Conservation (phyloP, 2,329 filamentous ascomycete species). For the Alternaria triticina region DNA sequence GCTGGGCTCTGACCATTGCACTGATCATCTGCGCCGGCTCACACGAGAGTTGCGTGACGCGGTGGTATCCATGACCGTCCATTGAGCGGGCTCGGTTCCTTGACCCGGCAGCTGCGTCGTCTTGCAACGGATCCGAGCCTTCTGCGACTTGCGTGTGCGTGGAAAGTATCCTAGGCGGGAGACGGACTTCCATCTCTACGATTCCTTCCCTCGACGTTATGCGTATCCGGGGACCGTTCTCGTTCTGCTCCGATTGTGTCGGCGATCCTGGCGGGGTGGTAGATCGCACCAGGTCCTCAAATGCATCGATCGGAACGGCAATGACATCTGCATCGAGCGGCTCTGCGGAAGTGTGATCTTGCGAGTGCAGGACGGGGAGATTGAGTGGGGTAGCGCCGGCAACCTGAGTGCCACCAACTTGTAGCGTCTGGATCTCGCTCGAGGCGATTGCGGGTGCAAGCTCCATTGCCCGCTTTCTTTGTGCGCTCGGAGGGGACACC, state of each 20-base stretch:
- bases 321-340: constrained; percentile 7
- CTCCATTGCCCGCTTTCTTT: background rate
- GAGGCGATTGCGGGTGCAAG: background rate
- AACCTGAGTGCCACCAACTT: constrained; percentile 27
- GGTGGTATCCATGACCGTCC: constrained; percentile 29
- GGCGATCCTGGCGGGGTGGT: constrained; percentile 32
- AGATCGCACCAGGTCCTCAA: constrained; percentile 22
- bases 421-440: constrained; percentile 17
- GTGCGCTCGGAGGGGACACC: background rate
- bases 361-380: constrained; percentile 23
- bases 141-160: constrained; percentile 34
- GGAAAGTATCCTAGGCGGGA: constrained; percentile 42
- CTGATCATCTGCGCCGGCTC: constrained; percentile 43
- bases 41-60: constrained; percentile 45
- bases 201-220: constrained; percentile 48
- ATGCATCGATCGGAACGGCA: constrained; percentile 13
- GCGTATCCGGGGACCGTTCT: constrained; percentile 46
- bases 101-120: constrained; percentile 9
- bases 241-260: constrained; percentile 33
- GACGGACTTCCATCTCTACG: constrained; percentile 48
- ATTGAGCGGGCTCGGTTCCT: constrained; percentile 4
- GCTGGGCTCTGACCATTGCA: constrained; percentile 39
- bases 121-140: constrained; percentile 12
- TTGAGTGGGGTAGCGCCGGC: constrained; percentile 31
- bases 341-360: background rate